Evolutionary conservation across 1,284 basidiomycete genomes (phyloP), one percentile per base, ranked within the genome.

Genomic region (Sporisorium sorghi): DNA sequence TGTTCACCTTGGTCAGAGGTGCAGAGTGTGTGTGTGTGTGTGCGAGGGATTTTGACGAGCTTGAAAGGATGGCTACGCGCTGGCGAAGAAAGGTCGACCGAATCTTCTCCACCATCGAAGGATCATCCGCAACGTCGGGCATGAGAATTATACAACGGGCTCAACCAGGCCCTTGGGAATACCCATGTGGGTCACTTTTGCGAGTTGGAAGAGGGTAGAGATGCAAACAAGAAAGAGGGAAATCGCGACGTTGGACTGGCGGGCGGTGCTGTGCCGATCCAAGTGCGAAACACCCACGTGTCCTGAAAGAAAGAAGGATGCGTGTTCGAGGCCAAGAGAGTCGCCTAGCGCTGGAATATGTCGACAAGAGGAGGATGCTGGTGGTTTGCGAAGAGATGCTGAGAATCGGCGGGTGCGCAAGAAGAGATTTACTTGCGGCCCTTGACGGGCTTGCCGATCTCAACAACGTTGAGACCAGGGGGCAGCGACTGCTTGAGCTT

Each of bases 401-500:
- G 32, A 23, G 42, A 37, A 24, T 43, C 28, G 40, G 30, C 40
- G 24, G 14, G 5, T 39, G 8, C 32, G 47, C 47, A 48, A 48
- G 30, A 23, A 7, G 43, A 24, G 23, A 19, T 74, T 76, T 76
- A 76, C 73, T 76, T 76, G 57, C 65, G 65, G 61, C 69, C 54
- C 66, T 76, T 76, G 65, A 64, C 65, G 47, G 60, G 56, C 70
- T 73, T 73, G 66, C 74, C 74, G 46, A 76, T 66, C 74, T 76
- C 74, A 50, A 76, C 74, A 52, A 76, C 74, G 74, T 76, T 69
- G 48, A 76, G 74, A 63, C 94, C 92, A 85, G 97, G 96, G 69
- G 96, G 96, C 57, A 99, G 89, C 84, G 91, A 92, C 88, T 93
- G 93, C 89, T 92, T 91, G 83, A 99, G 91, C 89, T 98, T 99